These are phyloP conservation scores for Aspergillus sp. DNA, from an alignment of 2,329 filamentous ascomycete species.

Conservation along the genomic window DNA sequence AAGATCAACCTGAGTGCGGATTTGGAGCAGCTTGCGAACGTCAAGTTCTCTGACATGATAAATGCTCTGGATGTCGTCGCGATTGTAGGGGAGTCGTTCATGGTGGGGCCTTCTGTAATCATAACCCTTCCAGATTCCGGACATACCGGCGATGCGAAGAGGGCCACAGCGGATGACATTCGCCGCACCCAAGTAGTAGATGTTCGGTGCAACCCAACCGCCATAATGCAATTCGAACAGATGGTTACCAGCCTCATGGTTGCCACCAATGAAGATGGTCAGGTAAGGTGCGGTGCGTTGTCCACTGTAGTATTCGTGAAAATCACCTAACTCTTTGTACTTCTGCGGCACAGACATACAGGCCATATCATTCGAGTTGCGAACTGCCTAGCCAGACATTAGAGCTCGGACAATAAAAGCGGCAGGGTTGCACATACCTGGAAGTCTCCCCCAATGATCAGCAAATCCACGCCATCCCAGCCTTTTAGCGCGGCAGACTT, in stretches of 20 bases:
- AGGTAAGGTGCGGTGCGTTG: conserved; percentile 74
- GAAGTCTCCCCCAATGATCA: conserved; percentile 97
- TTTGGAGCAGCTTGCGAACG: conserved; percentile 79
- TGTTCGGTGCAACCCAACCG: conserved; percentile 94
- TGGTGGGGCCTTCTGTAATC: conserved; percentile 82
- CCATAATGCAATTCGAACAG: conserved; percentile 93
- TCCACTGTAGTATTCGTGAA: conserved; percentile 91
- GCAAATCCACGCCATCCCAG: conserved; percentile 80
- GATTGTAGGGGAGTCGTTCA: conserved; percentile 81
- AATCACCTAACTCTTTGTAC: conserved; percentile 86
- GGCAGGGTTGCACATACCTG: conserved; percentile 55
- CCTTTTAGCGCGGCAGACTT: conserved; percentile 67
- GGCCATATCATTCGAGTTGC: conserved; percentile 83
- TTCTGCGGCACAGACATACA: conserved; percentile 88
- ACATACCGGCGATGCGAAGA: conserved; percentile 82
- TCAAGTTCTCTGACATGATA: conserved; percentile 92
- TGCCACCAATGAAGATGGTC: conserved; percentile 90
- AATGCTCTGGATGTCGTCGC: conserved; percentile 73
- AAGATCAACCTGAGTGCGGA: conserved; percentile 85
- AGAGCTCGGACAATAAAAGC: not conserved
- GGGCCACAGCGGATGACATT: conserved; percentile 83
- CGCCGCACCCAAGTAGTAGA: conserved; percentile 93
- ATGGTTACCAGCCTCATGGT: conserved; percentile 91
- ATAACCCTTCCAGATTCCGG: conserved; percentile 91
- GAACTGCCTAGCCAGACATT: conserved; percentile 63